Evolutionary conservation across 305 asterid species (phyloP), one percentile per base, ranked within the genome.

Genomic region (Fraxinus platypoda): DNA sequence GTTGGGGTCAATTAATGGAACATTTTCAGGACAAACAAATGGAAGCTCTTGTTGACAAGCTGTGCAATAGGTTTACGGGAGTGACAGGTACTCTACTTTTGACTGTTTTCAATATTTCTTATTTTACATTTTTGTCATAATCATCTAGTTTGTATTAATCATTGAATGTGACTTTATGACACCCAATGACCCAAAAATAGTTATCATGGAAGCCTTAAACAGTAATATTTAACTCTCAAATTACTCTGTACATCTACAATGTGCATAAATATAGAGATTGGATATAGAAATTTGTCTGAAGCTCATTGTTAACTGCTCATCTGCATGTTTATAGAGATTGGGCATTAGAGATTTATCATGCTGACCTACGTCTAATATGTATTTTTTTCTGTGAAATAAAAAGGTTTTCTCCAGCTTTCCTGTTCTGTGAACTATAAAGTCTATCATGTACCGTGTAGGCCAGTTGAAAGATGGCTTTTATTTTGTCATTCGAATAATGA

Each of bases 21-120:
- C 34, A 75, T 82, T 81, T 84, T 85, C 87, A 95, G 99, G 98
- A 95, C 87, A 95, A 93, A 86, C 99, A 95, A 93, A 93, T 95
- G 98, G 99, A 95, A 87, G 84, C 97, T 76, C 98, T 95, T 81
- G 99, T 95, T 21, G 99, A 95, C 81, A 95, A 95, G 87, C 93
- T 95, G 80, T 93, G 95, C 92, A 90, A 93, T 81, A 93, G 99
- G 89, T 91, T 95, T 82, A 84, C 92, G 73, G 99, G 99, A 49
- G 97, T 92, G 83, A 87, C 97, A 86, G 99, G 99, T 95, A 90
- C 80, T 72, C 25, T 41, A 66, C 23, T 52, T 73, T 25, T 12
- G 68, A 33, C 7, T 43, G 33, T 78, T 81, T 33, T 26, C 70
- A 8, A 62, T 43, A 31, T 80, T 43, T 26, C 59, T 77, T 21